phyloP scores from a whole-genome alignment of 1,284 basidiomycete genomes.

The Abortiporus biennis region DNA sequence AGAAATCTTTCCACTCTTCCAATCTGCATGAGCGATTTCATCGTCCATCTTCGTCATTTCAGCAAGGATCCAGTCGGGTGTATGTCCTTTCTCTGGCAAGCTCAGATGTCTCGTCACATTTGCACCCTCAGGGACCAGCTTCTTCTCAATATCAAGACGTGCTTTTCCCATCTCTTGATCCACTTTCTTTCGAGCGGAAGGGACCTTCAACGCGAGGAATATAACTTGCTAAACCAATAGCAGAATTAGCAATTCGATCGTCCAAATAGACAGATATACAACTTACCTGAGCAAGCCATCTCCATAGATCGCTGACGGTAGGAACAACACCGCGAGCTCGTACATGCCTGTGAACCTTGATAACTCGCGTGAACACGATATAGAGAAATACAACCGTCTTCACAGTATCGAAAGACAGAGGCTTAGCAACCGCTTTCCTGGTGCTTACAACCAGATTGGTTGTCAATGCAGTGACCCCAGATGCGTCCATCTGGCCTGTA shows the following conservation, averaged over 20 bases:
- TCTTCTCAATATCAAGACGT: constrained; percentile 57
- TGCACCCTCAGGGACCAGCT: constrained; percentile 60
- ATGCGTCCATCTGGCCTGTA: too few relatives aligned
- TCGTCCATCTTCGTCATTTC: constrained; percentile 80
- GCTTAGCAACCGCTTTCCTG: too few relatives aligned
- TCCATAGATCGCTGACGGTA: constrained; percentile 49
- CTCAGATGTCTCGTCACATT: constrained; percentile 57
- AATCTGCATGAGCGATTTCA: constrained; percentile 48
- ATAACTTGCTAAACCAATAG: constrained; percentile 44
- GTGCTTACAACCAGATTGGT: too few relatives aligned
- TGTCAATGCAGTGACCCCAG: too few relatives aligned
- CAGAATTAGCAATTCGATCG: neutral
- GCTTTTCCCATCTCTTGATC: constrained; percentile 66
- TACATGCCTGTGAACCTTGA: constrained; percentile 64
- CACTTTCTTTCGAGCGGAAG: constrained; percentile 63
- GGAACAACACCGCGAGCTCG: constrained; percentile 61
- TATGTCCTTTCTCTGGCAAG: constrained; percentile 64
- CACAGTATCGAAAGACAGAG: constrained; percentile 14
- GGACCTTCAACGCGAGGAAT: constrained; percentile 59
- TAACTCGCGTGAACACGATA: constrained; percentile 42
- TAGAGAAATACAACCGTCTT: constrained; percentile 65
- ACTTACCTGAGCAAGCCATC: constrained; percentile 50
- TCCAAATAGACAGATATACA: neutral
- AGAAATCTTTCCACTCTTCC: constrained; percentile 74
- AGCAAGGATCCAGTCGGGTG: constrained; percentile 70